Evolutionary conservation across 768 basidiomycete genomes (phyloP), one percentile per base, ranked within the genome.

Genomic region (Boletus subparvulus): DNA sequence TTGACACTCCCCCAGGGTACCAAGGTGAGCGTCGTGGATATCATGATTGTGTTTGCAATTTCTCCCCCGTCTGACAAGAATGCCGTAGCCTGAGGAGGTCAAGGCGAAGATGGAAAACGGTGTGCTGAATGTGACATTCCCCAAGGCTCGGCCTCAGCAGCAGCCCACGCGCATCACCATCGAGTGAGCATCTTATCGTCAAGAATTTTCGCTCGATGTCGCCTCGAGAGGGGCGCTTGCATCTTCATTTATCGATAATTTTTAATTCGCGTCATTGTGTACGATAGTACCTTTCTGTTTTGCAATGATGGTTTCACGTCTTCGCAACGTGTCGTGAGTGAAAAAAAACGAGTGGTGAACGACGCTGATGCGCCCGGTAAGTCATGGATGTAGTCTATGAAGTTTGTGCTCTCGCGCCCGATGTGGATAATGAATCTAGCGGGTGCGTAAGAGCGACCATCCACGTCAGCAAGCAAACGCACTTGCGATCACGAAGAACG

Each of bases 41-140:
- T n/a, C n/a, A n/a, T n/a, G n/a, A n/a, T 17, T 6, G 16, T 24
- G 37, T 33, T 44, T 3, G 3, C 8, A 3, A 14, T 2, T 11
- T 2, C 6, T 12, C 4, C 17, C 10, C 17, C 8, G 10, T 26
- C 28, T 47, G 47, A 54, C 19, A 32, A 6, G 6, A 24, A 0
- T n/a, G 35, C 56, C 2, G 3, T 21, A 77, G 74, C 55, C 56
- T 11, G 67, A 68, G 11, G 68, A 74, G 3, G 69, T 76, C 51
- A 70, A 70, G 61, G 83, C 82, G 0, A 67, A 72, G 46, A 74
- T 84, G 77, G 80, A 82, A 37, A 69, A 80, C 50, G 83, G 83
- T 1, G 59, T 83, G n/a, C 63, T 84, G 59, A 79, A 73, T 11
- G 71, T 84, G 32, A 78, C 78, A 1, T 84, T 81, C 77, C 83